These are phyloP conservation scores for Suillus alpinus DNA, from an alignment of 768 basidiomycete genomes.

Conservation along the genomic window DNA sequence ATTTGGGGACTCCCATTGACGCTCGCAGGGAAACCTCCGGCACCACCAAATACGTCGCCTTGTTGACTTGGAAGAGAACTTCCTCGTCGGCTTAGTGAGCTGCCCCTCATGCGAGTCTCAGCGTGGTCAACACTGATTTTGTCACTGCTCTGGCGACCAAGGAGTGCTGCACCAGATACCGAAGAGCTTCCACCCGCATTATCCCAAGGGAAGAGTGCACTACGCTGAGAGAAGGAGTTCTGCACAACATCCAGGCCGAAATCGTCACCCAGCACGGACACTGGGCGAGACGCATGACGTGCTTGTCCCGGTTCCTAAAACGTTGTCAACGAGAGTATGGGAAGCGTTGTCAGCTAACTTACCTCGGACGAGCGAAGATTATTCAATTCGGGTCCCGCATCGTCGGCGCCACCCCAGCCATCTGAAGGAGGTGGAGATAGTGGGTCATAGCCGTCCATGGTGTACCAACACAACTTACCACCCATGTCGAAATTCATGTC, in stretches of 20 bases:
- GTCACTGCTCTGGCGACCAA: slow-evolving; percentile 37
- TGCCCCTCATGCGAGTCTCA: slow-evolving; percentile 52
- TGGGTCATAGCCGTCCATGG: not conserved
- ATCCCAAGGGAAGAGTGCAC: slow-evolving; percentile 81
- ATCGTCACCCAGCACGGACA: slow-evolving; percentile 48
- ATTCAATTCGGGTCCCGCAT: slow-evolving; percentile 15
- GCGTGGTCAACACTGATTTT: slow-evolving; percentile 49
- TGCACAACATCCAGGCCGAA: slow-evolving; percentile 45
- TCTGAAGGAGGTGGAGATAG: slow-evolving; percentile 12
- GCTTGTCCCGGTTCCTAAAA: slow-evolving; percentile 82
- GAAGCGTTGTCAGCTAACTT: slow-evolving; percentile 26
- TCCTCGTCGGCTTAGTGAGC: slow-evolving; percentile 52
- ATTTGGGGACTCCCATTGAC: slow-evolving; percentile 36
- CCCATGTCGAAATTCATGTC: slow-evolving; percentile 19
- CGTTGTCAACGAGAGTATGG: slow-evolving; percentile 10
- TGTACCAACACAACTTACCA: slow-evolving; percentile 14
- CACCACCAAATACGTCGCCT: slow-evolving; percentile 38
- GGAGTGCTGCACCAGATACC: slow-evolving; percentile 34
- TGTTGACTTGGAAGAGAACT: slow-evolving; percentile 55
- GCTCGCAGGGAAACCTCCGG: slow-evolving; percentile 52
- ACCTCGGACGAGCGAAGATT: slow-evolving; percentile 60
- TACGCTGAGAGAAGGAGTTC: slow-evolving; percentile 54
- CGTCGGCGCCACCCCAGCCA: slow-evolving; percentile 18
- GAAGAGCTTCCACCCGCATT: slow-evolving; percentile 71
- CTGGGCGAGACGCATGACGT: slow-evolving; percentile 64